These are phyloP conservation scores for Zasmidium angulare DNA, from an alignment of 2,329 filamentous ascomycete species.

Conservation along the genomic window DNA sequence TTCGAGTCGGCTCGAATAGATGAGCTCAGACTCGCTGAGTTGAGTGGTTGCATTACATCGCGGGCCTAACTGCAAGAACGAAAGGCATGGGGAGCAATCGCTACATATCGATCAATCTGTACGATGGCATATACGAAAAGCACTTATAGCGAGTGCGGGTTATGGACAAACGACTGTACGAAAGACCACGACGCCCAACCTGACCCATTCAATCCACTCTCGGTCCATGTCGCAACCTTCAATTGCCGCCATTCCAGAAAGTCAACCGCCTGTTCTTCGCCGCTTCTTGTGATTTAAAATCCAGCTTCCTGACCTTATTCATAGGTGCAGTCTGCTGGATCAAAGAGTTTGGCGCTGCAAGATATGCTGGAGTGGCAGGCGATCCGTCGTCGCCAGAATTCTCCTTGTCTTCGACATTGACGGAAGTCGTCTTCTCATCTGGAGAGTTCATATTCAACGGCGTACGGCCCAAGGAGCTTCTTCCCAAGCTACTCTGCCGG, in stretches of 20 bases:
- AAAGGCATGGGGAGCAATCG: not conserved
- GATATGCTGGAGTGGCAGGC: constrained; percentile 32
- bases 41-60: no score
- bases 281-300: constrained; percentile 24
- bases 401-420: constrained; percentile 24
- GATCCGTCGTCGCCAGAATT: constrained; percentile 28
- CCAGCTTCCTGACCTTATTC: constrained; percentile 34
- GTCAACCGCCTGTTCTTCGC: constrained; percentile 34
- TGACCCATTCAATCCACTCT: not conserved
- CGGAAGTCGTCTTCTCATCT: constrained; percentile 15
- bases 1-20: no score
- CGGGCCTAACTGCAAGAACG: no score
- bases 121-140: constrained; percentile 2
- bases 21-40: no score
- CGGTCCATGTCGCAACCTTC: constrained; percentile 2
- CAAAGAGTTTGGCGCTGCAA: constrained; percentile 29
- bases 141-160: not conserved
- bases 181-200: not conserved
- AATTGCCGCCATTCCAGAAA: constrained; percentile 21
- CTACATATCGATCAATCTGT: not conserved
- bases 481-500: constrained; percentile 30
- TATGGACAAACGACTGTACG: constrained; percentile 4
- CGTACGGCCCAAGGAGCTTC: constrained; percentile 29
- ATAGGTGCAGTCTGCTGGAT: constrained; percentile 38
- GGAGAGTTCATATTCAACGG: constrained; percentile 23